Evolutionary conservation across 331 rosid genomes (phyloP), one percentile per base, ranked within the genome.

Genomic region (Rhamnella rubrinervis): DNA sequence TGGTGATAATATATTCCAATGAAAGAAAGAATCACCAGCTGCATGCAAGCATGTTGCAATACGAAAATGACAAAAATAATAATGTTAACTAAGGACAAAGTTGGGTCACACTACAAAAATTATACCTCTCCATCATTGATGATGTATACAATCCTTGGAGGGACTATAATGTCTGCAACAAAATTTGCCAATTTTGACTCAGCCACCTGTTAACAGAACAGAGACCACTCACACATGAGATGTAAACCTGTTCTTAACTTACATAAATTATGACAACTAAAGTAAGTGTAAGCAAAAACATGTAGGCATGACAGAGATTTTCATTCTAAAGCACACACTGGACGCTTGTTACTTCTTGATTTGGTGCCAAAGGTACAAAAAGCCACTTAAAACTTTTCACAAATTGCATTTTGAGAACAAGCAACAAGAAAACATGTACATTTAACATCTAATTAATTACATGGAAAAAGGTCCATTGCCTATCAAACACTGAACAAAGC

Each of bases 141-240:
- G 68, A 93, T 67, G 81, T 93, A 96, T 56, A 93, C 92, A 95
- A 93, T 93, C 79, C 95, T 91, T 74, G 98, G 97, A 75, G 98
- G 97, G 71, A 93, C 88, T 51, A 93, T 88, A 68, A 93, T 87
- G 81, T 93, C 98, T 83, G 91, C 98, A 2, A 93, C 97, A 81
- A 93, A 93, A 71, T 87, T 91, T 18, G 98, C 96, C 86, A 91
- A 75, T 56, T 84, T 93, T 78, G 95, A 89, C 79, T 93, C 98
- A 60, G 98, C 95, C 61, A 89, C 96, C 98, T 93, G 76, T 81
- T 73, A 55, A 68, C 66, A 47, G 15, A 81, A 66, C 65, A 62
- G 46, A 71, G 53, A 61, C 21, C 53, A 31, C 51, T 68, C 75
- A 71, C 58, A 65, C 25, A 53, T 4, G 20, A 52, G 9, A 52